These are phyloP conservation scores for Gypsophila paniculata DNA, from an alignment of 179 eudicot genomes.

Conservation along the genomic window DNA sequence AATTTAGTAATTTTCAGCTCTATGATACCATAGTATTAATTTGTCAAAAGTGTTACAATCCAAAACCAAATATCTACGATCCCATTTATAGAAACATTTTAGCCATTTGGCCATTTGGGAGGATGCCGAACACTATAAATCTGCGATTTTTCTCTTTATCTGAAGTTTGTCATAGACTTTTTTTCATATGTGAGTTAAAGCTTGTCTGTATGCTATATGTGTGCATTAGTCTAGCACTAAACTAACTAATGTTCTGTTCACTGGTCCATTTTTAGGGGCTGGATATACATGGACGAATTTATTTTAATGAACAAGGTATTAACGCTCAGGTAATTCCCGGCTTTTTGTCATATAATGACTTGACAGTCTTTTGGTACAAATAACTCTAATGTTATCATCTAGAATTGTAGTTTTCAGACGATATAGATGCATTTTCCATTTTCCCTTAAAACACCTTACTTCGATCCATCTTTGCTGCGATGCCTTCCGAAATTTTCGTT, in stretches of 20 bases:
- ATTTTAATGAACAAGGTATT: constrained; percentile 83
- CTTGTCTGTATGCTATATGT: background rate
- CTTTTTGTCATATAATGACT: constrained; percentile 2
- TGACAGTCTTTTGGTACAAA: background rate
- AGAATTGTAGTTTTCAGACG: background rate
- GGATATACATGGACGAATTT: constrained; percentile 84
- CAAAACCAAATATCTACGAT: background rate
- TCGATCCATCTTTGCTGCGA: constrained; percentile 5
- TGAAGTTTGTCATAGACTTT: too few relatives aligned
- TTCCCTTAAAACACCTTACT: background rate
- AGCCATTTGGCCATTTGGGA: background rate
- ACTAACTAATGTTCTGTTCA: constrained; percentile 4
- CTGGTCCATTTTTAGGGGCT: constrained; percentile 45
- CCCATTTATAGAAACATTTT: background rate
- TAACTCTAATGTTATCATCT: background rate
- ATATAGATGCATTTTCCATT: background rate
- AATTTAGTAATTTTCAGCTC: background rate
- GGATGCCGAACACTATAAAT: background rate
- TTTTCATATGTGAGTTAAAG: too few relatives aligned
- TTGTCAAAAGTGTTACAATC: background rate
- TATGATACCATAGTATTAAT: background rate
- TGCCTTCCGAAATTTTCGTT: background rate
- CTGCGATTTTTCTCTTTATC: too few relatives aligned
- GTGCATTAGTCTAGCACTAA: background rate
- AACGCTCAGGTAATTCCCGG: constrained; percentile 77